Evolutionary conservation across 2,329 filamentous ascomycete species (phyloP).

Genomic region (Juglanconis oblonga): DNA sequence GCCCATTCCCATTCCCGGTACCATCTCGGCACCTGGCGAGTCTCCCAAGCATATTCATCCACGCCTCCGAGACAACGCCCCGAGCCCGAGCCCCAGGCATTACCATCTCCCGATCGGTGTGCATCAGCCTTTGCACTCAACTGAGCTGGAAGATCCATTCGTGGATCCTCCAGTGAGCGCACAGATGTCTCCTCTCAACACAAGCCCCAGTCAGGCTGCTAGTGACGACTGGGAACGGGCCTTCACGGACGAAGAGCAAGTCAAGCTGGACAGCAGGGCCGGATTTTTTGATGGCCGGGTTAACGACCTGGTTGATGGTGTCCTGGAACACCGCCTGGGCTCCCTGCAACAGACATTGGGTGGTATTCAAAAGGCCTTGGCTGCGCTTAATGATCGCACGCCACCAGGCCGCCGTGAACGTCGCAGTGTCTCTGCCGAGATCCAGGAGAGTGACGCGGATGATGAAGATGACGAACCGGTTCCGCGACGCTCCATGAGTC

Average conservation of each 20-base stretch:
- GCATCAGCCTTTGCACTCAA: slow-evolving; percentile 43
- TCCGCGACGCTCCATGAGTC: slow-evolving; percentile 69
- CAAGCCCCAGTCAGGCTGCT: slow-evolving; percentile 60
- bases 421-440: slow-evolving; percentile 72
- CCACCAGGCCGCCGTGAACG: slow-evolving; percentile 58
- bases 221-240: slow-evolving; percentile 96
- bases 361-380: slow-evolving; percentile 69
- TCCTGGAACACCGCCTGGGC: slow-evolving; percentile 72
- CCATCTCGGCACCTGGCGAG: slow-evolving; percentile 33
- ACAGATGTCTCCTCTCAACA: slow-evolving; percentile 57
- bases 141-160: slow-evolving; percentile 62
- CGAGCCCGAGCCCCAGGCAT: slow-evolving; percentile 68
- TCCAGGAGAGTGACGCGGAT: slow-evolving; percentile 84
- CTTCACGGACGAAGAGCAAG: slow-evolving; percentile 77
- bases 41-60: slow-evolving; percentile 53
- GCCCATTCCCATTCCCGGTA: slow-evolving; percentile 34
- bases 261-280: slow-evolving; percentile 76
- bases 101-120: slow-evolving; percentile 45
- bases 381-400: slow-evolving; percentile 52
- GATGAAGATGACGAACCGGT: slow-evolving; percentile 72
- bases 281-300: slow-evolving; percentile 90
- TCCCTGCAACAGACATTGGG: slow-evolving; percentile 79
- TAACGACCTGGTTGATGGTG: slow-evolving; percentile 76
- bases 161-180: slow-evolving; percentile 49
- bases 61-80: slow-evolving; percentile 64